Base-by-base conservation (phyloP, 768 basidiomycete species). In the Epithele typhae region DNA sequence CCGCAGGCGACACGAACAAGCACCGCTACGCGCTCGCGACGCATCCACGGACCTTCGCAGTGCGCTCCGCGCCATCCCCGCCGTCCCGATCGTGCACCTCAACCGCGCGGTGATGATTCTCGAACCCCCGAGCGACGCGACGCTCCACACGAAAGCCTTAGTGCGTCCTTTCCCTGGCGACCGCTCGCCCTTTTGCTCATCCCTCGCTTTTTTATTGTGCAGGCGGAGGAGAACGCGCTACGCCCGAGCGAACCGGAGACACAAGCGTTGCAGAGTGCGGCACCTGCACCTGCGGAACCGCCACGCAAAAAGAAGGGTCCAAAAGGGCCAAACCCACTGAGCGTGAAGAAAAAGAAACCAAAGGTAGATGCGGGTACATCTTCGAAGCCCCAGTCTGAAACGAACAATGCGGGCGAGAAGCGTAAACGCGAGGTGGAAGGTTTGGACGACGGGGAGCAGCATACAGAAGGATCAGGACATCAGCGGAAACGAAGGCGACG, bases 41-140 rank as follows among this genome's bases (percentile, higher is more conserved):
- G 74, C 79, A 22, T 89, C 84, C 0, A 76, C 81, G 27, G 66
- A 78, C 5, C 79, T 97, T 2, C 82, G 94, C 3, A 66, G 68
- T 22, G 70, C 73, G 46, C 72, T 98, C 37, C 81, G 93, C 14
- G 64, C 61, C 4, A 75, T 96, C 32, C 87, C 93, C 9, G 94
- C 82, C 1, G 82, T 92, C 0, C 96, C 96, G 0, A 77, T 98
- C 51, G 72, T 98, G 32, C 94, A 96, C 64, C 76, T 96, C 50
- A 94, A 92, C 59, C 87, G 89, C 25, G 82, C 90, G 1, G 95
- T 98, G 10, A 83, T 96, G 78, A 81, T 99, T 17, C 75, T 98
- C 21, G 93, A 95, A 64, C 91, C 92, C 6, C 90, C 92, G 0
- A 89, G 87, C 52, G 81, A 88, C 46, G 73, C 73, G 3, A 98